Base-by-base conservation (phyloP, 352 stramenopile genomes). In the Blastocystis sp. region DNA sequence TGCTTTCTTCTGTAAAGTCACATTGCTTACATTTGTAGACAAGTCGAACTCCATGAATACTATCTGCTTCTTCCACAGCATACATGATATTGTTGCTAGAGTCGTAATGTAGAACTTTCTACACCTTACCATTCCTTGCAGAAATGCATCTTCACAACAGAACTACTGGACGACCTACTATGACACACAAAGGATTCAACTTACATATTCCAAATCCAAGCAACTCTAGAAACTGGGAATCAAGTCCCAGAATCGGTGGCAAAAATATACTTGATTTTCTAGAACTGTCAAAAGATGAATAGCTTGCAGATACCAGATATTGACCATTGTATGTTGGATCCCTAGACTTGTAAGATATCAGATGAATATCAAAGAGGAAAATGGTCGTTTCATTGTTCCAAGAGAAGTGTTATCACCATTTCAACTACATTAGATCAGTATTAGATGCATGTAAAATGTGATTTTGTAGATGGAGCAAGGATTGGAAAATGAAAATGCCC, bases 11-110 rank as follows among this genome's bases (percentile, higher is more conserved):
- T 35, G 51, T 67, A 65, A 66, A 83, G n/a, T 43, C 71, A 42
- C 71, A 83, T 0, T 83, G 56, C 35, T 83, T 59, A 46, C 71
- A 83, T 21, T 65, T 63, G 21, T 83, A 83, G 27, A 61, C 39
- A n/a, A 83, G 71, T 52, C 71, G 49, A n/a, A 54, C 46, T 65
- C 71, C 51, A 39, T 83, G 71, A 29, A 83, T 43, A 35, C 32
- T 59, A 6, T 51, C 37, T 32, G 24, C 51, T 16, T 83, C 71
- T 46, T 83, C 71, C 51, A 42, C 39, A 24, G 52, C 42, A 37
- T n/a, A 32, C 71, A 83, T 83, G 5, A 83, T 51, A 42, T 83
- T 83, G 46, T 83, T 83, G 71, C 71, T 83, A 83, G 2, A 19
- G 4, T 11, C 51, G 46, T 61, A 9, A 66, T 27, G 11, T 51